Conservation (phyloP, 1,284 basidiomycete genomes). For the Rhodotorula sp. region DNA sequence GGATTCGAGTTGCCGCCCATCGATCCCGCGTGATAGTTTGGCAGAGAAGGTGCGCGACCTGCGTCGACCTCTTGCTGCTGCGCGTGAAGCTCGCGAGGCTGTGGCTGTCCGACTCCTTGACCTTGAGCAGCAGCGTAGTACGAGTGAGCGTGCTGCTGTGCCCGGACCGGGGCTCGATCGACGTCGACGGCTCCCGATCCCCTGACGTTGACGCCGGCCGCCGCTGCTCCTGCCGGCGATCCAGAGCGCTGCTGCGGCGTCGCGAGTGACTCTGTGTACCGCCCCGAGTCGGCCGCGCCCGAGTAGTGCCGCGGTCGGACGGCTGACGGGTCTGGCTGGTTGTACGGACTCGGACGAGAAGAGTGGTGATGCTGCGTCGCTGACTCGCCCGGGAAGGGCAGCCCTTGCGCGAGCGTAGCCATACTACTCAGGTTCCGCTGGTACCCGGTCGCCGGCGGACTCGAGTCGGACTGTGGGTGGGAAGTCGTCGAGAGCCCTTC, state of each 20-base stretch:
- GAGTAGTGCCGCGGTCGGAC: neutral
- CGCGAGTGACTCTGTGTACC: neutral
- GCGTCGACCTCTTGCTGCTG: neutral
- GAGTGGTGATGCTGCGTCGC: neutral
- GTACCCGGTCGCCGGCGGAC: too few relatives aligned
- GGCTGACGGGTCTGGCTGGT: neutral
- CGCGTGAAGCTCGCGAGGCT: neutral
- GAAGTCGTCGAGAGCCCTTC: too few relatives aligned
- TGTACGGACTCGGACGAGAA: too few relatives aligned
- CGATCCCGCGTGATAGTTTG: neutral
- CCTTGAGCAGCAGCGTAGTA: neutral
- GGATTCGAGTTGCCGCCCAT: neutral
- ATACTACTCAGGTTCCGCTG: neutral
- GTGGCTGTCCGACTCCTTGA: neutral
- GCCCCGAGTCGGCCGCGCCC: neutral
- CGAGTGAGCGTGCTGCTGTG: too few relatives aligned
- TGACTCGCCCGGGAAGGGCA: slow-evolving; percentile 3
- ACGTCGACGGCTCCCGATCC: slow-evolving; percentile 22
- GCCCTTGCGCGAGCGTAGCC: neutral
- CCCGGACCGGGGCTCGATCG: neutral
- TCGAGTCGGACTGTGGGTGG: too few relatives aligned
- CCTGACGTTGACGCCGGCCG: neutral
- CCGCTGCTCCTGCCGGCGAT: neutral
- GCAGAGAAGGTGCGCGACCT: neutral
- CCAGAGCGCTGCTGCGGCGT: neutral